These are phyloP conservation scores for Leccinellum luteum DNA, from an alignment of 768 basidiomycete genomes.

Conservation along the genomic window DNA sequence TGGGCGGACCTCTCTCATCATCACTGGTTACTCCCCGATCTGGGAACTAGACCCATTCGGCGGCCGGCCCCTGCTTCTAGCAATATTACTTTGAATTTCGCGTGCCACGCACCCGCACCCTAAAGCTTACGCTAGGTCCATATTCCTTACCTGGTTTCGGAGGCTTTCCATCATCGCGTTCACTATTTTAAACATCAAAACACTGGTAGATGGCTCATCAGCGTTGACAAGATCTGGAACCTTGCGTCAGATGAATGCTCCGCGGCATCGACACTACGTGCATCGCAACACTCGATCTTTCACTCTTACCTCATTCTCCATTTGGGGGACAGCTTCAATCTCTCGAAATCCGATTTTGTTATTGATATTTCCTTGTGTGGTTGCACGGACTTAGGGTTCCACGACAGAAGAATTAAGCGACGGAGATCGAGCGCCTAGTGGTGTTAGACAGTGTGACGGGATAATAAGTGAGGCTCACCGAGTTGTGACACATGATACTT, in stretches of 20 bases:
- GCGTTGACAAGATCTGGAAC: neutral
- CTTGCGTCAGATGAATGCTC: neutral
- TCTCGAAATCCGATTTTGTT: neutral
- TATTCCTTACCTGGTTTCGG: neutral
- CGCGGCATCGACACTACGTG: neutral
- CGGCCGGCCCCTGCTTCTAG: neutral
- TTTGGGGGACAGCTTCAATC: conserved; percentile 1
- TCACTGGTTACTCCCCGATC: neutral
- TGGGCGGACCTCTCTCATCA: neutral
- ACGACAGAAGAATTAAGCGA: neutral
- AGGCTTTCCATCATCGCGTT: neutral
- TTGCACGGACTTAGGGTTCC: neutral
- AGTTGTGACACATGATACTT: neutral
- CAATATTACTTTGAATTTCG: neutral
- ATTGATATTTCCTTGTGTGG: neutral
- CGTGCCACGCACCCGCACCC: neutral
- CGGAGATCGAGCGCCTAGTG: neutral
- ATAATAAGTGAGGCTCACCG: neutral
- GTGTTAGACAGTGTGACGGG: neutral
- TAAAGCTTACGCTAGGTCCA: neutral
- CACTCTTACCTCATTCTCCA: neutral
- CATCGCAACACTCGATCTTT: neutral
- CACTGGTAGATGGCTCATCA: neutral
- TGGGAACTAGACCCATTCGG: neutral
- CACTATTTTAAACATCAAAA: neutral